Percentiles rank a stretch among this genome's conserved stretches.
phyloP scores from a whole-genome alignment of 345 rosid species.

The Eutrema heterophyllum region DNA sequence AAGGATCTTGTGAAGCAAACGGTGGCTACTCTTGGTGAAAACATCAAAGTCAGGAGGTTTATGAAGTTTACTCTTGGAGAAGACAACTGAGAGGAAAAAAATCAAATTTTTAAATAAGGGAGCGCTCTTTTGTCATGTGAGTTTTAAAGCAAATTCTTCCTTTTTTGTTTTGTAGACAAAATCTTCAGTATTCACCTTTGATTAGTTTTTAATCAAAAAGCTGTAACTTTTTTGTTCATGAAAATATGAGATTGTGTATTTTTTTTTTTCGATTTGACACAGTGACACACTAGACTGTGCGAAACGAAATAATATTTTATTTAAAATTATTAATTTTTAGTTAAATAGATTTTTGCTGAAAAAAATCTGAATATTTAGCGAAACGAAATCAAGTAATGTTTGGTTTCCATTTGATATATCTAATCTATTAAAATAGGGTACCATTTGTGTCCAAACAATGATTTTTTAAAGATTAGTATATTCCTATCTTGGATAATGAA shows the following conservation, averaged over 20 bases:
- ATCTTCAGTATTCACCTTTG: conserved; percentile 14
- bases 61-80: conserved; percentile 71
- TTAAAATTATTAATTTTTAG: too few species aligned
- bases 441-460: too few species aligned
- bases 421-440: too few species aligned
- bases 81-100: conserved; percentile 13
- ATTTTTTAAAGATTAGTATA: too few species aligned
- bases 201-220: conserved; percentile 12
- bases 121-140: conserved; percentile 5
- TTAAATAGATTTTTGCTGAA: too few species aligned
- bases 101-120: conserved; percentile 20
- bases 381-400: too few species aligned
- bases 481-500: too few species aligned
- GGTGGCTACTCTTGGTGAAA: conserved; percentile 87
- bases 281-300: too few species aligned
- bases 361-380: too few species aligned
- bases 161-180: conserved; percentile 18
- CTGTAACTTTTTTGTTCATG: conserved; percentile 25
- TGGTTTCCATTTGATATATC: too few species aligned
- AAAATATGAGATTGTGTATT: neutral
- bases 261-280: too few species aligned
- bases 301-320: too few species aligned
- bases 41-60: conserved; percentile 74
- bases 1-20: conserved; percentile 85
- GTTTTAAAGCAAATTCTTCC: neutral